These are phyloP conservation scores for Megacollybia marginata DNA, from an alignment of 768 basidiomycete genomes.

Conservation along the genomic window DNA sequence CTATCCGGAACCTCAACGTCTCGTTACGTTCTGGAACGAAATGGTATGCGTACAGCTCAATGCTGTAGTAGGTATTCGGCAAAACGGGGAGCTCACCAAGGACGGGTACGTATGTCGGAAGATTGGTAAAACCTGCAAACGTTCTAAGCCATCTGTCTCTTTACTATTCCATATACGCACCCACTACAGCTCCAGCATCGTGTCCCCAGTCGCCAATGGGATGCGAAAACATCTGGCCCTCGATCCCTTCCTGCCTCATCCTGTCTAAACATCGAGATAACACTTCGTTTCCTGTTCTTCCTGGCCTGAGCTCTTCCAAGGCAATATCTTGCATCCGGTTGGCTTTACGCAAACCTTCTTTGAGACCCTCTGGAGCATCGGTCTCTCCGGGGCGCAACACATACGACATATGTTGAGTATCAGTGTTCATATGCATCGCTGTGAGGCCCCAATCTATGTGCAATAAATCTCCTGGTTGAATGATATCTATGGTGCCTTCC, in stretches of 20 bases:
- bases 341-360: slow-evolving; percentile 34
- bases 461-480: slow-evolving; percentile 41
- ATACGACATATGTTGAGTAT: slow-evolving; percentile 51
- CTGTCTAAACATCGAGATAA: slow-evolving; percentile 30
- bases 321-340: slow-evolving; percentile 49
- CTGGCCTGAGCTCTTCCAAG: slow-evolving; percentile 33
- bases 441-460: slow-evolving; percentile 51
- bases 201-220: slow-evolving; percentile 54
- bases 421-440: slow-evolving; percentile 47
- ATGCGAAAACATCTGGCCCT: slow-evolving; percentile 45
- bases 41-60: slow-evolving; percentile 44
- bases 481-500: slow-evolving; percentile 30
- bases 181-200: slow-evolving; percentile 42
- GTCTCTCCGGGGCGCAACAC: slow-evolving; percentile 39
- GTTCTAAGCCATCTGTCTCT: background rate
- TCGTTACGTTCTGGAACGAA: slow-evolving; percentile 42
- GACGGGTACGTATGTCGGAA: slow-evolving; percentile 36
- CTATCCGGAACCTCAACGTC: slow-evolving; percentile 35
- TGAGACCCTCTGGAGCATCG: slow-evolving; percentile 33
- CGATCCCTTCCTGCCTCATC: slow-evolving; percentile 37
- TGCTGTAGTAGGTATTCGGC: slow-evolving; percentile 44
- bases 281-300: slow-evolving; percentile 40
- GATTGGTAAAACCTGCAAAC: slow-evolving; percentile 33
- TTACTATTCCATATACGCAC: slow-evolving; percentile 16
- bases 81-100: slow-evolving; percentile 40